Base-by-base conservation (phyloP, 2,329 filamentous ascomycete species). In the Helminthosporium solani region DNA sequence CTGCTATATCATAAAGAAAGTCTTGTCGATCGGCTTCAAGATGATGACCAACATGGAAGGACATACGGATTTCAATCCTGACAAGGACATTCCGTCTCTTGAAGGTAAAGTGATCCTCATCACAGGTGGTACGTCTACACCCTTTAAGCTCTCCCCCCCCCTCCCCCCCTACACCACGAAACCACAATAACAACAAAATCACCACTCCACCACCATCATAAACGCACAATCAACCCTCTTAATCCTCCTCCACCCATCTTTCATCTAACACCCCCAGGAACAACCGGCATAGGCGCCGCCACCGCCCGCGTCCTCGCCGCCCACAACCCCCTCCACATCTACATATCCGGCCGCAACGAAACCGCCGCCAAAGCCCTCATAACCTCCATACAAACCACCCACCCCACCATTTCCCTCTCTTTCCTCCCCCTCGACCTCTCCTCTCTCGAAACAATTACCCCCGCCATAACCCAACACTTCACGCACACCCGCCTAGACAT, bases 201-300 rank as follows among this genome's bases (percentile, higher is more conserved):
- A n/a, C n/a, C n/a, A n/a, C n/a, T n/a, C n/a, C n/a, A n/a, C 23
- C 23, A 25, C 9, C 9, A 25, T 6, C 9, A 25, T 25, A 6
- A 6, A 9, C 23, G 9, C 23, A 25, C 23, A 25, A 25, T 5
- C 9, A 18, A 3, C 28, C 7, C 14, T 23, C 9, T n/a, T 30
- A 23, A 7, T 40, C 7, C 12, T 19, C 42, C 31, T n/a, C 15
- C 20, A 19, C 35, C 23, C 35, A 16, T 35, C 8, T 5, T 35
- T 7, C 16, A 8, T 20, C 31, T 49, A 35, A 47, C 30, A 4
- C 34, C 7, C 16, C 21, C 43, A 67, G 70, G 71, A 33, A 77
- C 73, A 27, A 58, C 63, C n/a, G 75, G 75, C 1, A 58, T 77
- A 16, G 75, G 75, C 20, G 65, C 65, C 20, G 66, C 70, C 46